phyloP scores from a whole-genome alignment of 2,329 filamentous ascomycete genomes.

The Talaromyces sp. region DNA sequence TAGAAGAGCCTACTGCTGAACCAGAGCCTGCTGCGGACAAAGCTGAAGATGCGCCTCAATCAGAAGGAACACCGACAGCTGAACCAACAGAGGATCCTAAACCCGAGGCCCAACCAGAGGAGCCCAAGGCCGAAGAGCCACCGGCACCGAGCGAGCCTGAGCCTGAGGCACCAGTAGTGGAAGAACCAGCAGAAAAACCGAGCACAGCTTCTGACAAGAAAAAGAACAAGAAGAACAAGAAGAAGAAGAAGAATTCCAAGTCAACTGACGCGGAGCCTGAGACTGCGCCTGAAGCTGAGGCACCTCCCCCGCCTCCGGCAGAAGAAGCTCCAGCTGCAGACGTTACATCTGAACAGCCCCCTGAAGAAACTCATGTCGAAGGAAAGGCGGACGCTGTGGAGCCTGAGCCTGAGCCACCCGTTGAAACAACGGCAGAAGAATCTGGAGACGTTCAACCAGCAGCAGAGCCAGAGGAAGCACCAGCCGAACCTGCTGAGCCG shows the following conservation, averaged over 20 bases:
- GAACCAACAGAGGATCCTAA: slow-evolving; percentile 10
- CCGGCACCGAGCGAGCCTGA: too few species aligned
- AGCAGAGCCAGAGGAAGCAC: slow-evolving; percentile 2
- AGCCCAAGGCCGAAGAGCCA: background rate
- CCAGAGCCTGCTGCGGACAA: slow-evolving; percentile 12
- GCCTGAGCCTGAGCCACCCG: background rate
- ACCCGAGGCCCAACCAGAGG: background rate
- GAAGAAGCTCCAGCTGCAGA: background rate
- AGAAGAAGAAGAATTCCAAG: background rate
- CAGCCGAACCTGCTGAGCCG: background rate
- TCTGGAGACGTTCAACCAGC: background rate
- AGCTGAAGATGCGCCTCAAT: slow-evolving; percentile 3
- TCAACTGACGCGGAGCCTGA: too few species aligned
- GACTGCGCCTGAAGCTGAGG: slow-evolving; percentile 6
- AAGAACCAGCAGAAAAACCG: background rate
- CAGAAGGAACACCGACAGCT: slow-evolving; percentile 10
- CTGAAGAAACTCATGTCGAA: slow-evolving; percentile 7
- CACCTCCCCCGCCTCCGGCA: slow-evolving; percentile 9
- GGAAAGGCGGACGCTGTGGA: slow-evolving; percentile 13
- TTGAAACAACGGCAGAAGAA: slow-evolving; percentile 18
- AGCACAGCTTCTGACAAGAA: background rate
- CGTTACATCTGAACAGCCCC: background rate
- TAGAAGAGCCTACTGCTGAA: slow-evolving; percentile 9
- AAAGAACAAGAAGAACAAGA: background rate
- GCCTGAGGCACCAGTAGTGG: background rate